phyloP scores from a whole-genome alignment of 2,329 filamentous ascomycete genomes.

The Coniella lustricola region DNA sequence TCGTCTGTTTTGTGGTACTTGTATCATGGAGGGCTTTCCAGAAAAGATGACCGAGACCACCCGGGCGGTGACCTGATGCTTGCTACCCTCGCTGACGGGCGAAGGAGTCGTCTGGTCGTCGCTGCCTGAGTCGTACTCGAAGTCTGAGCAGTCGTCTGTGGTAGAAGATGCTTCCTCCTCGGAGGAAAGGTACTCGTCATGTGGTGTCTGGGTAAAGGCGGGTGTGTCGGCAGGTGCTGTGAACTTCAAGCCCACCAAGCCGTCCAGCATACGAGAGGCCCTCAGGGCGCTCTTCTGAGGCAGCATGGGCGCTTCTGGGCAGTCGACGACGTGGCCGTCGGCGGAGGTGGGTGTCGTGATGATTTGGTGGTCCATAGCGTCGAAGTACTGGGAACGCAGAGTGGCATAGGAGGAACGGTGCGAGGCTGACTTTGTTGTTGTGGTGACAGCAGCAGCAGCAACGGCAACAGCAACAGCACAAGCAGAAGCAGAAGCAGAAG shows the following conservation, averaged over 20 bases:
- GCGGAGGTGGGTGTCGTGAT: slow-evolving; percentile 14
- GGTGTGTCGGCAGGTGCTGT: slow-evolving; percentile 24
- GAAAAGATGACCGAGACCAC: slow-evolving; percentile 53
- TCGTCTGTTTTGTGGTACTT: slow-evolving; percentile 36
- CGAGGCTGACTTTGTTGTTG: neutral
- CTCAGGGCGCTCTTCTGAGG: slow-evolving; percentile 44
- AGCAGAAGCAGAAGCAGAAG: too few relatives aligned
- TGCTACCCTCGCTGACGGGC: slow-evolving; percentile 25
- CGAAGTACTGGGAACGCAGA: slow-evolving; percentile 17
- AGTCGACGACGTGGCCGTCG: slow-evolving; percentile 17
- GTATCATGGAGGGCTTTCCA: slow-evolving; percentile 52
- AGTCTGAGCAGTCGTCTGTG: slow-evolving; percentile 53
- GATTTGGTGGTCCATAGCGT: slow-evolving; percentile 16
- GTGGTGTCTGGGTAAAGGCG: slow-evolving; percentile 37
- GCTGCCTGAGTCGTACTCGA: slow-evolving; percentile 33
- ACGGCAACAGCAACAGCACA: too few relatives aligned
- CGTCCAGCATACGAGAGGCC: slow-evolving; percentile 38
- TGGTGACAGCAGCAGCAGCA: neutral
- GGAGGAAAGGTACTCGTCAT: slow-evolving; percentile 57
- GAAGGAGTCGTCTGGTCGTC: slow-evolving; percentile 15
- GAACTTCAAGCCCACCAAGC: slow-evolving; percentile 26
- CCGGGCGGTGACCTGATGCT: slow-evolving; percentile 50
- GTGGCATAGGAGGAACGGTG: slow-evolving; percentile 17
- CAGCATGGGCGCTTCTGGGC: slow-evolving; percentile 33
- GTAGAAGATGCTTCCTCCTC: slow-evolving; percentile 60